These are phyloP conservation scores for Turnera subulata DNA, from an alignment of 345 rosid genomes.

Conservation along the genomic window DNA sequence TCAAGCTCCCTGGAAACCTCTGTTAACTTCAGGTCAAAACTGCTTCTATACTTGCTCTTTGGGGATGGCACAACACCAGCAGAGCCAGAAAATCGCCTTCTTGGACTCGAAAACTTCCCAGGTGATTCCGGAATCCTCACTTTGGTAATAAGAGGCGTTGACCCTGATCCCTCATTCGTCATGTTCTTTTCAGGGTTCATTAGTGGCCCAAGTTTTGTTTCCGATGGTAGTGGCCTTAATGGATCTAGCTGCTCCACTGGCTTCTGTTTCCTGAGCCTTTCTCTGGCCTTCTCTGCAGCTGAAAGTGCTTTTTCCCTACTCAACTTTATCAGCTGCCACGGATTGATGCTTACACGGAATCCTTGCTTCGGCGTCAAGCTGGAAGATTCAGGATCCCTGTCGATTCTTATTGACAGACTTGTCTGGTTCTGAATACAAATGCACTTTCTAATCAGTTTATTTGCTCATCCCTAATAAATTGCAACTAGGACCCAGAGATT, in stretches of 20 bases:
- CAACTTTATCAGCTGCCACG: conserved; percentile 74
- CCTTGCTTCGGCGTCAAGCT: conserved; percentile 56
- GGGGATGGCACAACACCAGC: conserved; percentile 55
- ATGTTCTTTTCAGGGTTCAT: conserved; percentile 44
- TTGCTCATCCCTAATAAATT: neutral
- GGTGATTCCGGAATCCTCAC: conserved; percentile 51
- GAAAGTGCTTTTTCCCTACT: conserved; percentile 70
- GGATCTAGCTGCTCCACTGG: conserved; percentile 38
- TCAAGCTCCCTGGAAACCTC: conserved; percentile 90
- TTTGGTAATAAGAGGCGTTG: conserved; percentile 46
- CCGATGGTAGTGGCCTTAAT: conserved; percentile 70
- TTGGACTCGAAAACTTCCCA: conserved; percentile 70
- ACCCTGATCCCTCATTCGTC: conserved; percentile 27
- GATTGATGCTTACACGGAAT: conserved; percentile 72
- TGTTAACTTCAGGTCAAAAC: conserved; percentile 79
- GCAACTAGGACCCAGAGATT: no score
- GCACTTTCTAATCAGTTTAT: neutral
- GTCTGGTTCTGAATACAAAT: conserved; percentile 43
- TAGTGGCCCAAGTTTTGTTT: conserved; percentile 69
- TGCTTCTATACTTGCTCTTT: conserved; percentile 66
- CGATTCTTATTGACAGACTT: conserved; percentile 69
- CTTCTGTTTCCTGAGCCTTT: conserved; percentile 57
- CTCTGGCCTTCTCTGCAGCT: conserved; percentile 80
- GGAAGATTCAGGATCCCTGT: conserved; percentile 53
- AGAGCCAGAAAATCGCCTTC: conserved; percentile 80